phyloP scores from a whole-genome alignment of 306 rosid genomes.

The Lathyrus oleraceus region DNA sequence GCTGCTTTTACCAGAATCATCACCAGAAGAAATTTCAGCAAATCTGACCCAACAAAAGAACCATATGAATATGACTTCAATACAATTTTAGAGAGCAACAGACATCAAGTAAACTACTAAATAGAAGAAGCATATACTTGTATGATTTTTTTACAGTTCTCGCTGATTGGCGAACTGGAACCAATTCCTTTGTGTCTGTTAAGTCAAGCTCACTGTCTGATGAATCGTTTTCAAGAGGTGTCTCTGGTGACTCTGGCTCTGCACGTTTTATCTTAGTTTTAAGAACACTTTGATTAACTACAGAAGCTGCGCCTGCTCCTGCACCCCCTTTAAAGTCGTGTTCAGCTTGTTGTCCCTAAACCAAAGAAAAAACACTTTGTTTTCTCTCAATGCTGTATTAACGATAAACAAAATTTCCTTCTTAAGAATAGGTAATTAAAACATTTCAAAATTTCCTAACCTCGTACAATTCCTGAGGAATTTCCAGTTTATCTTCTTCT shows the following conservation, averaged over 20 bases:
- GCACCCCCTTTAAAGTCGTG: slow-evolving; percentile 71
- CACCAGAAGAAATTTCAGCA: slow-evolving; percentile 42
- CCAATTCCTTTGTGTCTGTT: slow-evolving; percentile 46
- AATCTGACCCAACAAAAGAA: slow-evolving; percentile 42
- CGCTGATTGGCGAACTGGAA: slow-evolving; percentile 69
- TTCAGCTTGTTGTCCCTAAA: slow-evolving; percentile 64
- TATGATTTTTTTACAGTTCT: slow-evolving; percentile 64
- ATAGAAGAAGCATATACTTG: slow-evolving; percentile 56
- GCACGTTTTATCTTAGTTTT: slow-evolving; percentile 42
- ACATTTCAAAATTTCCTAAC: slow-evolving; percentile 42
- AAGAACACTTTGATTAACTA: slow-evolving; percentile 46
- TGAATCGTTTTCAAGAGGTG: slow-evolving; percentile 49
- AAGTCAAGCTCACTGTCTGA: slow-evolving; percentile 51
- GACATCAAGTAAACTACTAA: slow-evolving; percentile 26
- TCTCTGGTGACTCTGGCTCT: slow-evolving; percentile 49
- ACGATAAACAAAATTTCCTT: slow-evolving; percentile 28
- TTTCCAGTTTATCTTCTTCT: slow-evolving; percentile 71
- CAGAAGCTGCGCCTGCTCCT: slow-evolving; percentile 60
- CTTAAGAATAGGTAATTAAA: slow-evolving; percentile 5
- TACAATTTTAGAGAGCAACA: slow-evolving; percentile 32
- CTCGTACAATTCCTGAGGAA: slow-evolving; percentile 67
- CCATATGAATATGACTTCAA: slow-evolving; percentile 29
- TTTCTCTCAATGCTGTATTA: slow-evolving; percentile 20
- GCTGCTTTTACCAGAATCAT: slow-evolving; percentile 42
- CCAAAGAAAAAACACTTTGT: slow-evolving; percentile 2